Evolutionary conservation across 2,329 filamentous ascomycete genomes (phyloP).

Genomic region (Aspergillus amoenus): DNA sequence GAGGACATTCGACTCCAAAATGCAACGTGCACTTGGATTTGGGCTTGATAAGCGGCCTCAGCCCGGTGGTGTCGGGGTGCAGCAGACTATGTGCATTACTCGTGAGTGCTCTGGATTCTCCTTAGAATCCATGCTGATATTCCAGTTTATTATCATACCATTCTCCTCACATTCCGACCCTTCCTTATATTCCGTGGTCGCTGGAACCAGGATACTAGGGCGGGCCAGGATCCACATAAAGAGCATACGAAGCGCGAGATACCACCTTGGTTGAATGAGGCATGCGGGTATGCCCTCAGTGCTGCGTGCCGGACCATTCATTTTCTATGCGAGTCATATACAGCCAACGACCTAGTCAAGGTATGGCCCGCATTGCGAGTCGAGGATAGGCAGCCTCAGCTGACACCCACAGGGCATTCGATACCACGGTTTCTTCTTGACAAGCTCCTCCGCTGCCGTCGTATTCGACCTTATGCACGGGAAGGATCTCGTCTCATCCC

Average conservation of each 20-base stretch:
- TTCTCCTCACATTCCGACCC: conserved; percentile 46
- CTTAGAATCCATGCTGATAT: not conserved
- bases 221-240: conserved; percentile 1
- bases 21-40: conserved; percentile 31
- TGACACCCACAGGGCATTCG: conserved; percentile 38
- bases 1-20: conserved; percentile 25
- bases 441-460: conserved; percentile 43
- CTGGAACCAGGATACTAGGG: conserved; percentile 35
- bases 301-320: conserved; percentile 44
- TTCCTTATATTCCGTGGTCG: conserved; percentile 48
- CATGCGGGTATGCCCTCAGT: conserved; percentile 44
- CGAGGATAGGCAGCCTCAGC: not conserved
- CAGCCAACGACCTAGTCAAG: conserved; percentile 41
- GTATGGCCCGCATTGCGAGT: conserved; percentile 24
- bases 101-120: conserved; percentile 27
- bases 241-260: conserved; percentile 22
- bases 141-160: conserved; percentile 46
- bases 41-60: conserved; percentile 38
- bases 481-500: conserved; percentile 33
- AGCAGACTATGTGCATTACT: conserved; percentile 42
- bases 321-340: conserved; percentile 41
- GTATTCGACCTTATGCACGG: conserved; percentile 47
- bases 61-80: conserved; percentile 41
- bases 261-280: conserved; percentile 45
- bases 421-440: conserved; percentile 47